phyloP scores from a whole-genome alignment of 768 basidiomycete genomes.

The Termitomyces sp. region DNA sequence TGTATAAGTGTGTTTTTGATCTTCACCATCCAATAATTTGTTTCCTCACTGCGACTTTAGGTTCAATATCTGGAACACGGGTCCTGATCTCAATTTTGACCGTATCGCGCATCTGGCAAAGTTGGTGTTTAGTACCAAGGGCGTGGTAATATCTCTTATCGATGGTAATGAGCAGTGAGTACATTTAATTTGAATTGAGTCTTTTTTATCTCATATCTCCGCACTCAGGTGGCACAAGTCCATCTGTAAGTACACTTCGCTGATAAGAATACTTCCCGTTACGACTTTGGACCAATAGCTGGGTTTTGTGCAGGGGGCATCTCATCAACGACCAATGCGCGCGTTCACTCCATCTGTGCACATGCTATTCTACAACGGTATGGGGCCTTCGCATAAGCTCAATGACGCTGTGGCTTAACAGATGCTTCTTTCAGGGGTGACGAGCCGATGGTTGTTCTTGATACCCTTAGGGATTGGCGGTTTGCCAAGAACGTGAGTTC shows the following conservation, averaged over 20 bases:
- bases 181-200: background rate
- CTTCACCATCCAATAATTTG: background rate
- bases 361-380: constrained; percentile 81
- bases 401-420: background rate
- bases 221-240: constrained; percentile 78
- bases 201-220: background rate
- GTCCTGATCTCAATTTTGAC: constrained; percentile 86
- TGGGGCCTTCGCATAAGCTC: constrained; percentile 1
- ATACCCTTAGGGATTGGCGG: constrained; percentile 80
- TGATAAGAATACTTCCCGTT: background rate
- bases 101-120: constrained; percentile 90
- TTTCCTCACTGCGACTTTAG: constrained; percentile 26
- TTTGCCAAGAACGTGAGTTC: constrained; percentile 72
- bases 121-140: constrained; percentile 86
- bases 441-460: constrained; percentile 83
- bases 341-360: constrained; percentile 72
- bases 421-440: constrained; percentile 46
- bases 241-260: constrained; percentile 50
- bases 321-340: constrained; percentile 32
- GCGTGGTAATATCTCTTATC: constrained; percentile 77
- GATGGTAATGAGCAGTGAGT: constrained; percentile 80
- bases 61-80: constrained; percentile 87
- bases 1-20: constrained; percentile 67
- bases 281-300: background rate
- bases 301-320: constrained; percentile 33